Evolutionary conservation across 2,329 filamentous ascomycete genomes (phyloP), one percentile per base, ranked within the genome.

Genomic region (Tolypocladium amazonense): DNA sequence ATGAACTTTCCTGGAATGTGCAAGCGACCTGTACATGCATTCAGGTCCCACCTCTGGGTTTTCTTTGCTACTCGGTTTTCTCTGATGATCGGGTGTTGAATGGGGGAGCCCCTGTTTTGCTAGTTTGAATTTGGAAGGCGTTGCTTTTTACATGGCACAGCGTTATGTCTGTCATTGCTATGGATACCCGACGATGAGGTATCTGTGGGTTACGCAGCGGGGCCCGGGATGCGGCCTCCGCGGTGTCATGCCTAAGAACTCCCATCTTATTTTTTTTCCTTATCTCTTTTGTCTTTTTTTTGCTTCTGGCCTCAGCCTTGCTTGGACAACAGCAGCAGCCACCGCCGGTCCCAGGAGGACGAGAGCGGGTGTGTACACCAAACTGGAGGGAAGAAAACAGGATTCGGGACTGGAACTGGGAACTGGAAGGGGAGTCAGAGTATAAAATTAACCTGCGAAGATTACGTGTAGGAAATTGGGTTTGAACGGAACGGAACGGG

Each of bases 1-100:
- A 66, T 81, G 73, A 74, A 60, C 60, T 54, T 20, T 18, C 8
- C 3, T 61, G 61, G 59, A 58, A 62, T 14, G 50, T 18, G 39
- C 37, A 53, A 38, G 53, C 56, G 52, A 27, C 53, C 56, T 57
- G 62, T 64, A 66, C 53, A 65, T 65, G 61, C 23, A 20, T 23
- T 11, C 20, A 47, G 41, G 27, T n/a, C 35, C 30, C 35, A 8
- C n/a, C 4, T 23, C 54, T 56, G 45, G 15, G 30, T 27, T 11
- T 18, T n/a, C 35, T 27, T 45, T 27, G 15, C 18, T 33, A 20
- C n/a, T 38, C 39, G 47, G 23, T 15, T 30, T 30, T 33, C 23
- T 56, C 8, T 25, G 25, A 35, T 37, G 11, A 8, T 4, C 30
- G 20, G 30, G 50, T 33, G 50, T 37, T 37, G 50, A n/a, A 14